Evolutionary conservation across 208 protist genomes (phyloP).

Genomic region (Tritrichomonas foetus): DNA sequence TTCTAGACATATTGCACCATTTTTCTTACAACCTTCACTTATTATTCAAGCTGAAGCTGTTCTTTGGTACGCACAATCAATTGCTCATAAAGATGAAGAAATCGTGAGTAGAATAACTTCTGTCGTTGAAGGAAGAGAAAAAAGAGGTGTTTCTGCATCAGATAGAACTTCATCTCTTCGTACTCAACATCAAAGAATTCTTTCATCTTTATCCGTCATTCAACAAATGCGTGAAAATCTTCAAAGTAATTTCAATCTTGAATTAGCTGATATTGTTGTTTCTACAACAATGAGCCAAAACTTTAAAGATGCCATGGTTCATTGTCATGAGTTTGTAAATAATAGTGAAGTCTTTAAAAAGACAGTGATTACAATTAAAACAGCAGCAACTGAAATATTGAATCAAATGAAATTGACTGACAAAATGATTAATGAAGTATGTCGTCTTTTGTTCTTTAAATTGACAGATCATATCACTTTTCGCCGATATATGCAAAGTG

Average conservation of each 20-base stretch:
- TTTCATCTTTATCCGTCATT: not conserved
- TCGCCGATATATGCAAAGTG: not conserved
- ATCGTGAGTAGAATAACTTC: not conserved
- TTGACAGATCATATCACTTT: conserved; percentile 10
- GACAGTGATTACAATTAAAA: not conserved
- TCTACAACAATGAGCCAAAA: not conserved
- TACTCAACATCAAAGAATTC: conserved; percentile 3
- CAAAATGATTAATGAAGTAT: not conserved
- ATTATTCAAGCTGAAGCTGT: not conserved
- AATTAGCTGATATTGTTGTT: not conserved
- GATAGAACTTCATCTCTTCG: not conserved
- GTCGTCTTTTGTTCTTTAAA: conserved; percentile 21
- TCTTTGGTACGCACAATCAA: not conserved
- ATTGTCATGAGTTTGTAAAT: not conserved
- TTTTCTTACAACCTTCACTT: not conserved
- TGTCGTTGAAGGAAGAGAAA: not conserved
- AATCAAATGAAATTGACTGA: not conserved
- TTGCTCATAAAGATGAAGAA: not conserved
- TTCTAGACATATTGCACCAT: not conserved
- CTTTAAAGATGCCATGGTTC: not conserved
- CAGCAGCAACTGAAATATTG: not conserved
- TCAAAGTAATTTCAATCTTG: not conserved
- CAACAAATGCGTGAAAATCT: not conserved
- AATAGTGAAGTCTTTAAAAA: not conserved
- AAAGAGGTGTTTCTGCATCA: no score